Base-by-base conservation (phyloP, 108 stramenopile species). In the Cylindrotheca fusiformis region DNA sequence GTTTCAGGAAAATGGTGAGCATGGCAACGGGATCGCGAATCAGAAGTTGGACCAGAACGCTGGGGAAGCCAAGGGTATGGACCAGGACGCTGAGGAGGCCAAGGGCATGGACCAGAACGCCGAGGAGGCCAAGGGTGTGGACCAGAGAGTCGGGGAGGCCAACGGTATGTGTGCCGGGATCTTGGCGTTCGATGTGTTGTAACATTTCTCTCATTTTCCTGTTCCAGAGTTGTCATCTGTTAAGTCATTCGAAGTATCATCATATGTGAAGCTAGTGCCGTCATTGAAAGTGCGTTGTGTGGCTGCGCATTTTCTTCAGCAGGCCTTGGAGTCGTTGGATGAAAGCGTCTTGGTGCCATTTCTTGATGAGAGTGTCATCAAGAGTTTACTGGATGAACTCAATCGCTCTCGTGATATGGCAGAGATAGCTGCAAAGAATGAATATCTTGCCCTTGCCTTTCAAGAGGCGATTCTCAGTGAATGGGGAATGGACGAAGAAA, bases 401-500 rank as follows among this genome's bases (percentile, higher is more conserved):
- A 72, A 75, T 14, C 30, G 54, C 31, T 92, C 87, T 10, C 59
- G 84, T n/a, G 28, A 54, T 50, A 24, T 78, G 36, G 76, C 87
- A n/a, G 71, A 76, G 30, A 57, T 65, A 28, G 79, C 86, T 22
- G 72, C 74, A 21, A 58, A 63, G 52, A 75, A 90, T 52, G 74
- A 80, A 50, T 78, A 88, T 57, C 53, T 93, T 31, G 67, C 86
- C 0, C 81, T 76, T 56, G 81, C 83, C 10, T 93, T 93, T 62
- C 86, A 88, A 65, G 92, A 93, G 52, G 87, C 84, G 14, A 79
- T 87, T 48, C 59, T 87, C 23, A 79, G 72, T 17, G 80, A 84
- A 23, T 90, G 88, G 87, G 92, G 87, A 20, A 80, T 75, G 23
- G 83, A 83, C 26, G 88, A 87, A 52, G 86, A 87, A 71, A 69